These are phyloP conservation scores for Alternaria brassicicola DNA, from an alignment of 2,329 filamentous ascomycete genomes.

Conservation along the genomic window DNA sequence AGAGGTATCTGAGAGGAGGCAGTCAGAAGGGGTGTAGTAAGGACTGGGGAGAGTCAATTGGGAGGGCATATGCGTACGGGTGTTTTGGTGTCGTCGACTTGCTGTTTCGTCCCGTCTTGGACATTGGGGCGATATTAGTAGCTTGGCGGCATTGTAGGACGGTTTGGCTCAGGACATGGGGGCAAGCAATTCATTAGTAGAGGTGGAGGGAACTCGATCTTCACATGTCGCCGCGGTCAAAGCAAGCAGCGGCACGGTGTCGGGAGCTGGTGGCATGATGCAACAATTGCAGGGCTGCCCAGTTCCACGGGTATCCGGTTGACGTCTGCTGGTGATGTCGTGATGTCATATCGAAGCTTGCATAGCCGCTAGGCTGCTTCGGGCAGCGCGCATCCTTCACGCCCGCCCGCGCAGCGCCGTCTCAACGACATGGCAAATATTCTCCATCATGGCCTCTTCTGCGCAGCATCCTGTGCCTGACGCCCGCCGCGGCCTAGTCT, in stretches of 20 bases:
- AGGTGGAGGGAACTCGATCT: not conserved
- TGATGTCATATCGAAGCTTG: slow-evolving; percentile 39
- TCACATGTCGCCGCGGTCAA: slow-evolving; percentile 10
- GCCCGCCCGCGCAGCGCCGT: slow-evolving; percentile 2
- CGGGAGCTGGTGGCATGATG: slow-evolving; percentile 16
- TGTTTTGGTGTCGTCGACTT: slow-evolving; percentile 41
- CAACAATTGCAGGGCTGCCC: slow-evolving; percentile 7
- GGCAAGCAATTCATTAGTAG: slow-evolving; percentile 8
- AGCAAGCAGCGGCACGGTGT: not conserved
- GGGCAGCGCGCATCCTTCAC: slow-evolving; percentile 14
- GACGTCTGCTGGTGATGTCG: slow-evolving; percentile 18
- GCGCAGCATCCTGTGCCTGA: slow-evolving; percentile 15
- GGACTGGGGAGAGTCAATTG: not conserved
- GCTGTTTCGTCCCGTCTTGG: slow-evolving; percentile 22
- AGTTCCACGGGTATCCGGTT: slow-evolving; percentile 1
- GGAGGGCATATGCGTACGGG: slow-evolving; percentile 43
- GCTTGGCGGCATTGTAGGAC: slow-evolving; percentile 20
- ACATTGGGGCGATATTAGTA: slow-evolving; percentile 27
- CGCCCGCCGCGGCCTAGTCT: slow-evolving; percentile 26
- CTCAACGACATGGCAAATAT: slow-evolving; percentile 2
- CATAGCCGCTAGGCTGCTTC: slow-evolving; percentile 18
- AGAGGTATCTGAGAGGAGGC: slow-evolving; percentile 58
- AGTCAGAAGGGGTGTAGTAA: not conserved
- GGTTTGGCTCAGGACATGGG: slow-evolving; percentile 1
- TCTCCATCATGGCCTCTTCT: slow-evolving; percentile 12